These are phyloP conservation scores for Dictyostelium firmibasis DNA, from an alignment of 78 protist genomes.

Conservation along the genomic window DNA sequence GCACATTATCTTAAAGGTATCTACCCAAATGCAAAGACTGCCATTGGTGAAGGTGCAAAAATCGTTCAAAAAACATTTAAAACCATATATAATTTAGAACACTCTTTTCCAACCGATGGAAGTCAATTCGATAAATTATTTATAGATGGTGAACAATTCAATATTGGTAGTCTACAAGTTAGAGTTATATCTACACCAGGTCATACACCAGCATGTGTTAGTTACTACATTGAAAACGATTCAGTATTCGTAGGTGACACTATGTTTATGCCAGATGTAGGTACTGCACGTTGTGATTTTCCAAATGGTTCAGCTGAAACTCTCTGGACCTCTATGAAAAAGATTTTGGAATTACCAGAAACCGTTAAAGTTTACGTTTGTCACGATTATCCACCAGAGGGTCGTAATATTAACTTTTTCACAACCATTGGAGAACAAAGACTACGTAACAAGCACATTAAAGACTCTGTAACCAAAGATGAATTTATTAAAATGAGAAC, in stretches of 20 bases:
- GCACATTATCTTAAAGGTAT: slow-evolving; percentile 20
- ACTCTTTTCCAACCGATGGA: slow-evolving; percentile 35
- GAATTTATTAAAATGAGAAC: slow-evolving; percentile 71
- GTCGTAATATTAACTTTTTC: slow-evolving; percentile 2
- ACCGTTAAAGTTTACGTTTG: slow-evolving; percentile 57
- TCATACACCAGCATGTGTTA: slow-evolving; percentile 87
- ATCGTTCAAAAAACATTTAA: slow-evolving; percentile 54
- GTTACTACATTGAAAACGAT: slow-evolving; percentile 70
- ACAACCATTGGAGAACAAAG: slow-evolving; percentile 75
- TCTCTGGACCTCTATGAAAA: slow-evolving; percentile 63
- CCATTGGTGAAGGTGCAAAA: slow-evolving; percentile 46
- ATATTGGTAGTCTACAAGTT: slow-evolving; percentile 56
- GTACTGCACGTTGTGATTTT: slow-evolving; percentile 87
- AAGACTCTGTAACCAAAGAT: slow-evolving; percentile 53
- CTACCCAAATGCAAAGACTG: slow-evolving; percentile 53
- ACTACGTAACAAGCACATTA: slow-evolving; percentile 62
- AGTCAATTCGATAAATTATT: slow-evolving; percentile 73
- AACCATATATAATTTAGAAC: slow-evolving; percentile 20
- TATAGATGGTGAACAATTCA: slow-evolving; percentile 64
- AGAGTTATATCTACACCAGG: slow-evolving; percentile 81
- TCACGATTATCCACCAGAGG: slow-evolving; percentile 84
- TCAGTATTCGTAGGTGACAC: slow-evolving; percentile 85
- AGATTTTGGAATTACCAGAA: slow-evolving; percentile 61
- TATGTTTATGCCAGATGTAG: slow-evolving; percentile 86
- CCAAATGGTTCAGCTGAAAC: slow-evolving; percentile 77